These are phyloP conservation scores for Dentiscutata heterogama DNA, from an alignment of 371 early-diverging fungal genomes.

Conservation along the genomic window DNA sequence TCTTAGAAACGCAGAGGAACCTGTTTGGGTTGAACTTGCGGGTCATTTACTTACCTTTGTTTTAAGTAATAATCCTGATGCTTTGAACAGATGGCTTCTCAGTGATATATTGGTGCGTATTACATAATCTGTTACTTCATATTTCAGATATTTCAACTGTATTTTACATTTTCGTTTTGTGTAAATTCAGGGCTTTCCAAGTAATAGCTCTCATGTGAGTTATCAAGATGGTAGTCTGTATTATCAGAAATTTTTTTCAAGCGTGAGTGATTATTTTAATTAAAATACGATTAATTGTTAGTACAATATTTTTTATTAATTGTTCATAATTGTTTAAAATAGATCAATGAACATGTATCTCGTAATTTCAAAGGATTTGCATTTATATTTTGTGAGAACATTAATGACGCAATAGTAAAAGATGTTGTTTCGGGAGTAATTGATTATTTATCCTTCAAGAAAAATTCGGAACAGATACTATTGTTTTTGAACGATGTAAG, in stretches of 20 bases:
- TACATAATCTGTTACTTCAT: not conserved
- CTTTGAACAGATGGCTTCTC: slow-evolving; percentile 20
- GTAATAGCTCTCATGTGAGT: not conserved
- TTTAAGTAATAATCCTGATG: slow-evolving; percentile 2
- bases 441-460: slow-evolving; percentile 10
- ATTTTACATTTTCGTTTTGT: too few species aligned
- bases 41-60: not conserved
- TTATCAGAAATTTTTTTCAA: slow-evolving; percentile 10
- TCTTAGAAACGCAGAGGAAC: not conserved
- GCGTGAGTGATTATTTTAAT: slow-evolving; percentile 45
- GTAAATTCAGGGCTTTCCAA: slow-evolving; percentile 16
- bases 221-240: slow-evolving; percentile 9
- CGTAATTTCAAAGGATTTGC: slow-evolving; percentile 47
- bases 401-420: slow-evolving; percentile 32
- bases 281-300: slow-evolving; percentile 41
- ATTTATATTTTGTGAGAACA: slow-evolving; percentile 30
- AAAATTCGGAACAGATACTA: not conserved
- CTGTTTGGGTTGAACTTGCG: slow-evolving; percentile 2
- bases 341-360: slow-evolving; percentile 50
- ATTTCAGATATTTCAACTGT: slow-evolving; percentile 48
- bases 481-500: slow-evolving; percentile 18
- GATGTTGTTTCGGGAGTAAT: not conserved
- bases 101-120: slow-evolving; percentile 10
- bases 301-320: slow-evolving; percentile 30
- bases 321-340: slow-evolving; percentile 45